Base-by-base conservation (phyloP, 352 stramenopile genomes). In the Elongisporangium senticosum region DNA sequence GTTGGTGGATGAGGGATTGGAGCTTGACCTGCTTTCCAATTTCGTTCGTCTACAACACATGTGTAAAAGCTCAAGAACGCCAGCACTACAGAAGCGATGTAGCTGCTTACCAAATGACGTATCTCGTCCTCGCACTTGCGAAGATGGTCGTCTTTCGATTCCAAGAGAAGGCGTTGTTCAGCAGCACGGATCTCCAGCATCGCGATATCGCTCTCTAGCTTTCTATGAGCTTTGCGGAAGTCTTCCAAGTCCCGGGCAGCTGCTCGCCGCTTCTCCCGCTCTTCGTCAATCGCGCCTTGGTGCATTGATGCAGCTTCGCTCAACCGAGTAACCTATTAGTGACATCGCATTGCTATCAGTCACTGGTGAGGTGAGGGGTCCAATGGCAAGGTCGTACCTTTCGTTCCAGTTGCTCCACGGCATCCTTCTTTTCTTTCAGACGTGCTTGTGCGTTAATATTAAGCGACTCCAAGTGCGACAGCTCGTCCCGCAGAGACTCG, bases 11-110 rank as follows among this genome's bases (percentile, higher is more conserved):
- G 43, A 94, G 69, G 19, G 82, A 77, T 59, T 94, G 85, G 0
- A 94, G 59, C 57, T 94, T 90, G 24, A 78, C 77, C 64, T 94
- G 83, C 51, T 92, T 90, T 19, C 80, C 79, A 2, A 91, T 63
- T 58, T 94, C 84, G n/a, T 74, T 81, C 55, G 75, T 81, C 83
- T 93, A 49, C 26, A 61, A 50, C 10, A 26, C 7, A 55, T 37
- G 5, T n/a, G 55, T 49, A 56, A 28, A 33, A 19, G n/a, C 15
- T 21, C 19, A 33, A 47, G 14, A 19, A 15, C 26, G 7, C 50
- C 14, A 47, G 39, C 40, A 55, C 6, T 7, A 55, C 24, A 8
- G 17, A 56, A 10, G 14, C 1, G 39, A 51, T 50, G 2, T 14
- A 21, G 14, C n/a, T 56, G 52, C 71, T 64, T 83, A 91, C 83